phyloP scores from a whole-genome alignment of 352 stramenopile genomes.

The Globisporangium splendens region DNA sequence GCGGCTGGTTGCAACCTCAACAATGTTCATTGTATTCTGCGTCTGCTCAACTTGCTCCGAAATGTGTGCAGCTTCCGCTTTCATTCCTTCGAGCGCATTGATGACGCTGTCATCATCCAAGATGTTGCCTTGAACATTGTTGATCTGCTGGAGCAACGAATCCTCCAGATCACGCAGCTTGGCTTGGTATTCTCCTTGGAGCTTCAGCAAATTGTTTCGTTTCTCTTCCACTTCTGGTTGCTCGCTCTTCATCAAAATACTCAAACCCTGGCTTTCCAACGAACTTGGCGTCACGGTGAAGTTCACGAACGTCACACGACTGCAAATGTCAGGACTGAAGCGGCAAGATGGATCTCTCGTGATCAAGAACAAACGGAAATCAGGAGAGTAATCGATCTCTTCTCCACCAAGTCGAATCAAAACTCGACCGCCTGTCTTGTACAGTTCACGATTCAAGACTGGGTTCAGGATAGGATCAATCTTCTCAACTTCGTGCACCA shows the following conservation, averaged over 20 bases:
- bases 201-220: constrained; percentile 93
- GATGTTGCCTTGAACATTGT: constrained; percentile 98
- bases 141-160: constrained; percentile 97
- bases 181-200: constrained; percentile 98
- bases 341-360: constrained; percentile 96
- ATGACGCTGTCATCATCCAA: constrained; percentile 99
- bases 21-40: constrained; percentile 74
- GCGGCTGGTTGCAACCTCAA: constrained; percentile 89
- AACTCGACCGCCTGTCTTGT: constrained; percentile 97
- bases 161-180: constrained; percentile 98
- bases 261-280: constrained; percentile 96
- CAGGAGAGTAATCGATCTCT: constrained; percentile 99
- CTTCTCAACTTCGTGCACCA: constrained; percentile 99
- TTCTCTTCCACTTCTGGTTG: constrained; percentile 97
- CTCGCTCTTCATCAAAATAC: constrained; percentile 94
- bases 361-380: constrained; percentile 98
- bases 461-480: constrained; percentile 99
- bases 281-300: constrained; percentile 99
- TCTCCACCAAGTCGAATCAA: constrained; percentile 97
- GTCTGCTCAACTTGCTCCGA: constrained; percentile 88
- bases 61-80: constrained; percentile 97
- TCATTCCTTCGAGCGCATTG: constrained; percentile 97
- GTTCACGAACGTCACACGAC: constrained; percentile 98
- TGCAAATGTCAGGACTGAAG: constrained; percentile 99
- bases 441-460: constrained; percentile 98